Base-by-base conservation (phyloP, 1,139 yeast genomes). In the Geotrichum carabidarum region DNA sequence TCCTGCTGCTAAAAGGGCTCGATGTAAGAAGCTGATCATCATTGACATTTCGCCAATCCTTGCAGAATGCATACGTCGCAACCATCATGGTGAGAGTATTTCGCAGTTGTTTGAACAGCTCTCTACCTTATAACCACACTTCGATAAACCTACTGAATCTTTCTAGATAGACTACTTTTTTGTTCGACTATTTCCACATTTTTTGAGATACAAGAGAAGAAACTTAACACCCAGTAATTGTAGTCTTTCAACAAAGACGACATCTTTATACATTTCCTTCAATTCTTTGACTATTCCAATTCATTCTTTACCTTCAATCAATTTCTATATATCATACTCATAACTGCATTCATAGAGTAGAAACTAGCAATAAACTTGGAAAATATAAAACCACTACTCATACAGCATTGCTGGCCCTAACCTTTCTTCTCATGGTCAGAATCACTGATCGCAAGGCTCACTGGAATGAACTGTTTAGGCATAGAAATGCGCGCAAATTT, bases 51-150 rank as follows among this genome's bases (percentile, higher is more conserved):
- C 96, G 53, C 86, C 95, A 27, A 91, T 93, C 55, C 86, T 93
- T 68, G 98, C 99, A 37, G 99, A 93, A 74, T 93, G 98, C 73
- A 93, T 93, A 61, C 84, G 99, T 75, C 86, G 99, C 75, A 96
- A 91, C 70, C 99, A 93, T 71, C 91, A 91, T 65, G 99, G 98
- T 68, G 98, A 91, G 74, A 85, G 95, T 60, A 91, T 91, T 60
- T 86, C 95, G 37, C 96, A 90, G 38, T 75, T 91, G 63, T 91
- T 91, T 69, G 96, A 90, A 70, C 89, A 95, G 45, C 77, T 45
- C 77, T 89, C 62, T 84, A 89, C 54, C 6, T 48, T 48, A n/a
- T 42, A 96, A 86, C 67, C 85, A 22, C 27, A 22, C 27, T 22
- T 22, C 27, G 27, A 22, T 22, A 22, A 22, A 22, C 27, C 5